Conservation (phyloP, 257 asterid genomes). For the Schizonepeta tenuifolia region DNA sequence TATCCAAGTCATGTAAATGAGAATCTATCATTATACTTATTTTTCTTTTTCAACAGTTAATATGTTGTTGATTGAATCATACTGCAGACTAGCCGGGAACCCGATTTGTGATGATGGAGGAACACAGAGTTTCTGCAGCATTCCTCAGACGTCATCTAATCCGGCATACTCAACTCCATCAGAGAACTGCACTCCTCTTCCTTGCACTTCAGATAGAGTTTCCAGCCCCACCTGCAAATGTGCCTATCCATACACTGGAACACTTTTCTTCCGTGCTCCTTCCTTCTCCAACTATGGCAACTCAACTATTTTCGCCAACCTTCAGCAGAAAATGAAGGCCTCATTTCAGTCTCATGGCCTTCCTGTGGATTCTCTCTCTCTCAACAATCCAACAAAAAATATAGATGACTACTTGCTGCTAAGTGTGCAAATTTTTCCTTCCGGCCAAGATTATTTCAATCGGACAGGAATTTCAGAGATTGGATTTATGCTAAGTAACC, state of each 20-base stretch:
- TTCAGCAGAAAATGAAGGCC: constrained; percentile 47
- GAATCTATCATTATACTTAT: not conserved
- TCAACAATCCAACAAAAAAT: constrained; percentile 65
- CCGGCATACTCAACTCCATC: constrained; percentile 53
- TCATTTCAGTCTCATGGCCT: constrained; percentile 43
- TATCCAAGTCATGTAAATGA: constrained; percentile 53
- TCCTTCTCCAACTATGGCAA: constrained; percentile 73
- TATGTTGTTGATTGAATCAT: not conserved
- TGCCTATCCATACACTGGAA: constrained; percentile 76
- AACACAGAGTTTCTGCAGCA: constrained; percentile 48
- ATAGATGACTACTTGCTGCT: constrained; percentile 58
- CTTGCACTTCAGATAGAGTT: constrained; percentile 50
- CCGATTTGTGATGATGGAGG: constrained; percentile 53
- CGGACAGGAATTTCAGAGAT: constrained; percentile 59
- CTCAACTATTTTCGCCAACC: constrained; percentile 35
- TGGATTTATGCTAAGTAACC: constrained; percentile 73
- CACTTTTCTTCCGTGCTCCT: constrained; percentile 68
- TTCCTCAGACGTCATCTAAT: constrained; percentile 37
- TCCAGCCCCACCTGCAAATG: constrained; percentile 79
- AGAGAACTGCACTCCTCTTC: constrained; percentile 53
- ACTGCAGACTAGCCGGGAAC: constrained; percentile 60
- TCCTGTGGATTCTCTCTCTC: constrained; percentile 74
- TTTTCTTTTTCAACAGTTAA: not conserved
- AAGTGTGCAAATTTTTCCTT: constrained; percentile 61
- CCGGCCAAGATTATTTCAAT: constrained; percentile 55